Conservation (phyloP, 2,329 filamentous ascomycete species). For the Trichoderma atroviride region DNA sequence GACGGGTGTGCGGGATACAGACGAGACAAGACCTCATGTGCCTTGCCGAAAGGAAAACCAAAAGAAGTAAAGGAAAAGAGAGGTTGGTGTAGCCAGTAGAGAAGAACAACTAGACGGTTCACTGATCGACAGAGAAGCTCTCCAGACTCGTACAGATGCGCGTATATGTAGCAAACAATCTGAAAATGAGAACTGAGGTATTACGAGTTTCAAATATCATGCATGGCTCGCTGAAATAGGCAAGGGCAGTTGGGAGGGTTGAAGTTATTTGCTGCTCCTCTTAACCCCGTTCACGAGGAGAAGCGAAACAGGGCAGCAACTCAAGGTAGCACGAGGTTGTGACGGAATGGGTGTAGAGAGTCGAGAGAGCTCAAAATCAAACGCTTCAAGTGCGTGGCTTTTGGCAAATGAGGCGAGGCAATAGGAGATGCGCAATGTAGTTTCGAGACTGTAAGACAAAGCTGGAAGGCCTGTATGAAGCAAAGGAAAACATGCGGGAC, state of each 20-base stretch:
- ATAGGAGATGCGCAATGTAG: not conserved
- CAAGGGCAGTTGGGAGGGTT: not conserved
- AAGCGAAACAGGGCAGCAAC: not conserved
- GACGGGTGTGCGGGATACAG: not conserved
- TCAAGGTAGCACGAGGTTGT: not conserved
- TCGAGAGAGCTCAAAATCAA: not conserved
- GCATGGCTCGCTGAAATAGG: not conserved
- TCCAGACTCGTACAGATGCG: not conserved
- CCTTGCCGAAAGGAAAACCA: not conserved
- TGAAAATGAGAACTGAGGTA: not conserved
- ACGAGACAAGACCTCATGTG: not conserved
- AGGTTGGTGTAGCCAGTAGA: not conserved
- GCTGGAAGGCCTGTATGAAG: not conserved
- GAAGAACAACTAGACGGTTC: not conserved
- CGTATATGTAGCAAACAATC: not conserved
- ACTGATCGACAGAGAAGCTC: not conserved
- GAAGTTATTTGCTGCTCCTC: not conserved
- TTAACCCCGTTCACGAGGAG: not conserved
- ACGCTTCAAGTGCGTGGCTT: not conserved
- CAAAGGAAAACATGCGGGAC: constrained; percentile 35
- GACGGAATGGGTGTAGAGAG: not conserved
- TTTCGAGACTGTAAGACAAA: not conserved
- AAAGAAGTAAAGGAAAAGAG: not conserved
- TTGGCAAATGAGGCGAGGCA: no score
- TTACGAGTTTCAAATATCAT: not conserved